Percentiles rank a stretch among this genome's conserved stretches.
Evolutionary conservation across 805 yeast species (phyloP).

Genomic region (Sugiyamaella qingdaonensis): DNA sequence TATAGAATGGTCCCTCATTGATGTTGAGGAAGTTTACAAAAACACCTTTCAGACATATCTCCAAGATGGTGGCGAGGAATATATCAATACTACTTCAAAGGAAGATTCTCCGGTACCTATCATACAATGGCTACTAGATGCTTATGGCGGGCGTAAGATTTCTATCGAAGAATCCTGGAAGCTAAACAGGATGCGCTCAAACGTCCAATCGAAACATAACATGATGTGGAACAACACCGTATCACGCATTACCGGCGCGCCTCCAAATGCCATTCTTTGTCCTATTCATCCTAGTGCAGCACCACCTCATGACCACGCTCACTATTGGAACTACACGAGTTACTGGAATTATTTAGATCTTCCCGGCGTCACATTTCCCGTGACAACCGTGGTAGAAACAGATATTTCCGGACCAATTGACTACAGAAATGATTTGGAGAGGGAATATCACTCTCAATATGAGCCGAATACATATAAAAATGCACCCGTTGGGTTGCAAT

Average conservation of each 20-base stretch:
- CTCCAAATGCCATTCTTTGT: constrained; percentile 9
- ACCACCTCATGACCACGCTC: constrained; percentile 58
- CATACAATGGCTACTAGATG: constrained; percentile 47
- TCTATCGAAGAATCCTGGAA: constrained; percentile 16
- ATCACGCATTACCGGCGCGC: background rate
- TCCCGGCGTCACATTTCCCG: constrained; percentile 47
- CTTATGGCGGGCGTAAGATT: constrained; percentile 27
- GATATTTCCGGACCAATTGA: background rate
- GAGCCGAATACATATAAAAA: background rate
- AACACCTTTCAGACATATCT: constrained; percentile 36
- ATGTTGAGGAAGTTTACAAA: constrained; percentile 28
- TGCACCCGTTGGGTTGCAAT: constrained; percentile 43
- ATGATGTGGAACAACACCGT: constrained; percentile 4
- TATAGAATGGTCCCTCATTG: constrained; percentile 26
- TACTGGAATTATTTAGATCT: constrained; percentile 68
- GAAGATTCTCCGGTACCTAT: constrained; percentile 64
- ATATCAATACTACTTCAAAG: constrained; percentile 50
- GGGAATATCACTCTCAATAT: background rate
- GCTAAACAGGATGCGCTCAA: background rate
- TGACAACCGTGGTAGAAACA: background rate
- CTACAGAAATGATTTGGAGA: background rate
- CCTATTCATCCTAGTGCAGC: constrained; percentile 57
- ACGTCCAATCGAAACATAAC: constrained; percentile 2
- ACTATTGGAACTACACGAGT: constrained; percentile 79
- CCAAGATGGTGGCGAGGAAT: constrained; percentile 42